Percentiles rank a stretch among this genome's conserved stretches.
phyloP scores from a whole-genome alignment of 495 filamentous ascomycete species.

The Pyrenopolyporus hunteri region DNA sequence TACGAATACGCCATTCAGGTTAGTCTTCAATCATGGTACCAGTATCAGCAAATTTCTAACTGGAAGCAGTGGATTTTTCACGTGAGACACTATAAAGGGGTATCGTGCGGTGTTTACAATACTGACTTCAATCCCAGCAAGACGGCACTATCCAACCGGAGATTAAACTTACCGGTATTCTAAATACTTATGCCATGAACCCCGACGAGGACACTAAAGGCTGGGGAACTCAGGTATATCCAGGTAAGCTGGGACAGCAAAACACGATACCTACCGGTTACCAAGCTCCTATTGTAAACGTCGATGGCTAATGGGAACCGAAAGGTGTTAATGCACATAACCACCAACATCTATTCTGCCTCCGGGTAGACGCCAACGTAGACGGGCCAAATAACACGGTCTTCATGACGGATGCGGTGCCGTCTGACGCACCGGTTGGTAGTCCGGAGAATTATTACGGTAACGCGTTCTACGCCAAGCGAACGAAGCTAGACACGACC shows the following conservation, averaged over 20 bases:
- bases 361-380: conserved; percentile 87
- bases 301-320: not conserved
- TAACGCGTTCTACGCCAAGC: conserved; percentile 92
- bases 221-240: conserved; percentile 94
- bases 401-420: conserved; percentile 77
- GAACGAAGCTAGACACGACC: conserved; percentile 78
- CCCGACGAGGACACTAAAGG: conserved; percentile 84
- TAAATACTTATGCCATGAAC: conserved; percentile 89
- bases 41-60: conserved; percentile 15
- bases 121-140: conserved; percentile 51
- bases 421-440: conserved; percentile 71
- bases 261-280: conserved; percentile 50
- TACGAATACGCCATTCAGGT: conserved; percentile 84
- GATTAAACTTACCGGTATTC: conserved; percentile 92
- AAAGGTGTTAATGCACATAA: conserved; percentile 68
- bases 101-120: not conserved
- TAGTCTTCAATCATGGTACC: not conserved
- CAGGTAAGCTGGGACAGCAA: conserved; percentile 68
- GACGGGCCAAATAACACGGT: conserved; percentile 88
- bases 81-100: conserved; percentile 23
- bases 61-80: conserved; percentile 86
- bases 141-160: conserved; percentile 94
- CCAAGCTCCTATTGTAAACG: not conserved
- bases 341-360: conserved; percentile 95
- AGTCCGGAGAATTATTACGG: conserved; percentile 86